phyloP scores from a whole-genome alignment of 2,329 filamentous ascomycete genomes.

The Albifimbria verrucaria region DNA sequence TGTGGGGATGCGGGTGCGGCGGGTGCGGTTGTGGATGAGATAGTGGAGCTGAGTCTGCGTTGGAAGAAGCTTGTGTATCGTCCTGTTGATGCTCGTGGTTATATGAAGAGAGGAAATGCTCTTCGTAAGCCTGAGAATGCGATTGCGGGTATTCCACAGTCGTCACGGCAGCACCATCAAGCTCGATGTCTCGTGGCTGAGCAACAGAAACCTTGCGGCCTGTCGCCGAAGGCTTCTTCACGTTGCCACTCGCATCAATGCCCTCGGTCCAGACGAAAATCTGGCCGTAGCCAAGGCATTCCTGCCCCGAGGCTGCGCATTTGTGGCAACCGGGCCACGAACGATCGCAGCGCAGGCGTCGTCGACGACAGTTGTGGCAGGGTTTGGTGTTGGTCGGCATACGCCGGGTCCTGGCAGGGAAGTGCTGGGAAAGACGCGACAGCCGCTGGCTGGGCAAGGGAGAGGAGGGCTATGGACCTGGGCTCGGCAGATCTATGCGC shows the following conservation, averaged over 20 bases:
- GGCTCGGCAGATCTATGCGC: background rate
- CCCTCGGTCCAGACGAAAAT: conserved; percentile 58
- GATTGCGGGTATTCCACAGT: too few relatives aligned
- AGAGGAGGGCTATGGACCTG: background rate
- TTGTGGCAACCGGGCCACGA: conserved; percentile 58
- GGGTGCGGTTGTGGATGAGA: conserved; percentile 10
- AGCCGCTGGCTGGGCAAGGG: too few relatives aligned
- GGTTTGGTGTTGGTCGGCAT: conserved; percentile 37
- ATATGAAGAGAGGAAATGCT: too few relatives aligned
- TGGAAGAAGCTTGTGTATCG: conserved; percentile 1
- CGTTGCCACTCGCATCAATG: conserved; percentile 47
- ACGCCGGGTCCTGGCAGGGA: conserved; percentile 19
- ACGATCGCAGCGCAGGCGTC: conserved; percentile 59
- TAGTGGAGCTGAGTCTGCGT: conserved; percentile 1
- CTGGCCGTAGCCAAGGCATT: conserved; percentile 61
- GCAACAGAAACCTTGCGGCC: conserved; percentile 12
- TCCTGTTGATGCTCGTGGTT: conserved; percentile 2
- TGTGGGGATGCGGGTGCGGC: conserved; percentile 17
- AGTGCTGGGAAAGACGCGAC: background rate
- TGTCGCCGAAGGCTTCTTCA: conserved; percentile 25
- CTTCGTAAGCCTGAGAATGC: conserved; percentile 8
- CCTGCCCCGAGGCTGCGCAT: conserved; percentile 50
- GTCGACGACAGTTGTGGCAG: conserved; percentile 61
- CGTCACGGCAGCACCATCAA: conserved; percentile 5
- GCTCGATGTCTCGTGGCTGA: conserved; percentile 11